Conservation (phyloP, 2,329 filamentous ascomycete species). For the Cadophora malorum region DNA sequence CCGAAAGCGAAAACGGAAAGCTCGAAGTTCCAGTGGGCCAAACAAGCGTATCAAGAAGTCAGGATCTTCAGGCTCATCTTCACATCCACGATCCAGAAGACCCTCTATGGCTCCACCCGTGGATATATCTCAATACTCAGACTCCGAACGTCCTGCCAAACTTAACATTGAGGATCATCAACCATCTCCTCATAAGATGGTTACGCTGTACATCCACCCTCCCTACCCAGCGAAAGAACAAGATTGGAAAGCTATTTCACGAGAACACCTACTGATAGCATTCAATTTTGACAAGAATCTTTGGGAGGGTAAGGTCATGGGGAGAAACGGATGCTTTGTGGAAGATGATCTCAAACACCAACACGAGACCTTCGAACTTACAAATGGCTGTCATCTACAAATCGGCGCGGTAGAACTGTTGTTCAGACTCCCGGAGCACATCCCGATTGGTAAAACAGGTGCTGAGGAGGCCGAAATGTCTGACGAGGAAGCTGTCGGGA, state of each 20-base stretch:
- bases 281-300: constrained; percentile 68
- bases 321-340: constrained; percentile 71
- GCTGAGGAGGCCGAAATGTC: constrained; percentile 58
- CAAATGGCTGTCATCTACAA: constrained; percentile 70
- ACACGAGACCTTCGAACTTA: constrained; percentile 61
- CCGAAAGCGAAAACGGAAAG: constrained; percentile 47
- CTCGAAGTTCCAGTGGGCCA: constrained; percentile 38
- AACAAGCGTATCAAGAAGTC: constrained; percentile 43
- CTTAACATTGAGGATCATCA: constrained; percentile 17
- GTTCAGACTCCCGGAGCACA: constrained; percentile 69
- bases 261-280: constrained; percentile 74
- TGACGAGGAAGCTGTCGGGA: constrained; percentile 46
- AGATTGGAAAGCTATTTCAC: constrained; percentile 75
- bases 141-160: constrained; percentile 11
- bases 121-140: constrained; percentile 4
- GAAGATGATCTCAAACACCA: constrained; percentile 63
- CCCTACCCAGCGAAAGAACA: constrained; percentile 48
- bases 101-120: constrained; percentile 41
- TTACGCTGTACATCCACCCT: constrained; percentile 56
- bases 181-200: constrained; percentile 17
- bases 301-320: constrained; percentile 67
- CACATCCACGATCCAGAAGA: constrained; percentile 43
- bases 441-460: constrained; percentile 62
- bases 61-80: constrained; percentile 54
- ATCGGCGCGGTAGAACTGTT: constrained; percentile 73